Percentiles rank a stretch among this genome's conserved stretches.
Conservation (phyloP, 1,139 yeast genomes). For the Protomyces lactucae-debilis region DNA sequence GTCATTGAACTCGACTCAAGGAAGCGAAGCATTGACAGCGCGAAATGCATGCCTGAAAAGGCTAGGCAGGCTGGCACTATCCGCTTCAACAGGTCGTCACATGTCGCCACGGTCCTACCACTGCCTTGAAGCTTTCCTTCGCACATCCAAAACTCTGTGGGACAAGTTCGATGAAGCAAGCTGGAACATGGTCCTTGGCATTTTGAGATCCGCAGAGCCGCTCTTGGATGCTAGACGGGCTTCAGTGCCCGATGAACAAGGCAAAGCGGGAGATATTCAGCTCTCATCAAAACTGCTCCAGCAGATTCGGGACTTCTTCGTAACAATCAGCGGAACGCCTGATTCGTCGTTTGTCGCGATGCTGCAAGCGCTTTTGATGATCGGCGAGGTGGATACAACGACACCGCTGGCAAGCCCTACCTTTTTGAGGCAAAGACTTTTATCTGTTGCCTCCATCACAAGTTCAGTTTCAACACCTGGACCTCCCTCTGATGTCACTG, state of each 20-base stretch:
- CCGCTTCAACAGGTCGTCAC: not conserved
- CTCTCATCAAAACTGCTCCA: not conserved
- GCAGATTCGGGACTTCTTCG: conserved; percentile 4
- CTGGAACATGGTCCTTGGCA: conserved; percentile 14
- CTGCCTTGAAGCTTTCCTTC: conserved; percentile 6
- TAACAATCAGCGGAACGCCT: not conserved
- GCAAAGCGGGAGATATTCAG: not conserved
- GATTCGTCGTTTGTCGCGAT: conserved; percentile 3
- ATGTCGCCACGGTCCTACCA: conserved; percentile 9
- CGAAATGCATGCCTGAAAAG: conserved; percentile 10
- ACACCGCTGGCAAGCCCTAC: conserved; percentile 6
- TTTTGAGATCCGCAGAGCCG: conserved; percentile 8
- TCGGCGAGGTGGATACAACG: not conserved
- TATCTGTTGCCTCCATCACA: not conserved
- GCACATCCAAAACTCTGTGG: not conserved
- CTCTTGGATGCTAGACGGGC: not conserved
- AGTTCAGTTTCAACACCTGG: not conserved
- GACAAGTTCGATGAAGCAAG: not conserved
- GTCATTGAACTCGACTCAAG: not conserved
- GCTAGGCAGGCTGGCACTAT: conserved; percentile 14
- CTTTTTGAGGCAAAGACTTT: not conserved
- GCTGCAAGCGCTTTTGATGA: conserved; percentile 9
- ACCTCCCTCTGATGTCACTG: not conserved
- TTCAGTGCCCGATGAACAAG: not conserved
- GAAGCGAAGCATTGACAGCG: not conserved